Evolutionary conservation across 106 monocot species (phyloP).

Genomic region (Hemerocallis citrina): DNA sequence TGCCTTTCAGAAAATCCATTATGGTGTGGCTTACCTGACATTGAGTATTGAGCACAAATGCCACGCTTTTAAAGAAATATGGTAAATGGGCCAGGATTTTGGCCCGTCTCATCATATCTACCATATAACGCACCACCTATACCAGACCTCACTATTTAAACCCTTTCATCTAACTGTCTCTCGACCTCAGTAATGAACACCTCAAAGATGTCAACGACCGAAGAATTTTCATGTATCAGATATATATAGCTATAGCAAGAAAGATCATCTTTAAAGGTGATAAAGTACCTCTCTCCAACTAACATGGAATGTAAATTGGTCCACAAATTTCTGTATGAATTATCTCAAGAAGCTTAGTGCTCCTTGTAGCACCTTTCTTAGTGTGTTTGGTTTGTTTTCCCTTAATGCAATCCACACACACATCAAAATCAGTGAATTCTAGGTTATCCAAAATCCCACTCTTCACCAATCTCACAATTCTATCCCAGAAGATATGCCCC

Average conservation of each 20-base stretch:
- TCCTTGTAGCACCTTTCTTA: slow-evolving; percentile 18
- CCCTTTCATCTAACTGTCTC: background rate
- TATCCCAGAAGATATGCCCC: slow-evolving; percentile 13
- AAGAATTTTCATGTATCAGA: slow-evolving; percentile 11
- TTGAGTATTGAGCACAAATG: background rate
- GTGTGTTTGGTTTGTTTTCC: background rate
- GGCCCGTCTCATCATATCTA: background rate
- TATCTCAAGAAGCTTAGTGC: slow-evolving; percentile 6
- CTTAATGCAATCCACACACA: slow-evolving; percentile 4
- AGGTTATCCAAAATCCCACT: slow-evolving; percentile 4
- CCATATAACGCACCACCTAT: background rate
- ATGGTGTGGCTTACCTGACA: no score
- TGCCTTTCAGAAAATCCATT: no score
- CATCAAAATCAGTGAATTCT: slow-evolving; percentile 15
- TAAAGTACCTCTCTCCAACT: background rate
- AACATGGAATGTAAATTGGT: slow-evolving; percentile 1
- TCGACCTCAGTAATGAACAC: slow-evolving; percentile 6
- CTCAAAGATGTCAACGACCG: background rate
- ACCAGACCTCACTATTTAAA: background rate
- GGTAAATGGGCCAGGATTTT: no score
- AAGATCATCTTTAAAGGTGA: slow-evolving; percentile 4
- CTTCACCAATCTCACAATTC: slow-evolving; percentile 10
- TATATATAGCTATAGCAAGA: background rate
- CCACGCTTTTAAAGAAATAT: background rate
- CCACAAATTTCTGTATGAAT: slow-evolving; percentile 7